Base-by-base conservation (phyloP, 306 rosid genomes). In the Cucurbita pepo region DNA sequence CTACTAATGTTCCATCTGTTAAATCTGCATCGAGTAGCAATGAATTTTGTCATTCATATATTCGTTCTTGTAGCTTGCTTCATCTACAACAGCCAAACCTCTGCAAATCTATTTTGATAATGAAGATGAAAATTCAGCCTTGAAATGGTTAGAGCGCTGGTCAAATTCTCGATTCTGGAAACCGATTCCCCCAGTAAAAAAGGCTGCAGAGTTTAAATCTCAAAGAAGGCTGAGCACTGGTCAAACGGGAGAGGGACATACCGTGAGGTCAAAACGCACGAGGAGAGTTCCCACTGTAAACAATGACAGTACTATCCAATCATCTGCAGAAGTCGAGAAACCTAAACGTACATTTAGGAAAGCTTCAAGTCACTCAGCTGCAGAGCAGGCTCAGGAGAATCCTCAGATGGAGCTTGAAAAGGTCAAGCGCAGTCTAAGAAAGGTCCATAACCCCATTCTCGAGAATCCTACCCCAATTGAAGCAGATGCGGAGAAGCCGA, bases 381-480 rank as follows among this genome's bases (percentile, higher is more conserved):
- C 84, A 0, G 92, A 91, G 18, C 81, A 85, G 47, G 83, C 81
- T 77, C 86, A 74, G 81, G 97, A 95, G 82, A 89, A 89, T 79
- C 91, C 97, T 59, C 97, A 95, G 82, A 63, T 41, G 82, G 99
- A 95, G 78, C 93, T 95, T 60, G 99, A 91, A 83, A 95, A 95
- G 87, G 87, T 95, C 69, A 95, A 95, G 53, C 96, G 95, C 21
- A 88, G 83, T 88, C 83, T 91, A 80, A 91, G 99, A 76, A 95
- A 86, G 91, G 91, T 95, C 79, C 95, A 89, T 61, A 95, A 79
- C 82, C 97, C 99, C 8, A 83, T 81, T 76, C 84, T 84, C 47
- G 97, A 91, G 80, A 85, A 81, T 77, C 74, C 86, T 69, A 84
- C 75, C 69, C 84, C 53, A 61, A 44, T 80, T 10, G 97, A 88